These are phyloP conservation scores for Chrysanthemum seticuspe DNA, from an alignment of 129 eudicot genomes.

Conservation along the genomic window DNA sequence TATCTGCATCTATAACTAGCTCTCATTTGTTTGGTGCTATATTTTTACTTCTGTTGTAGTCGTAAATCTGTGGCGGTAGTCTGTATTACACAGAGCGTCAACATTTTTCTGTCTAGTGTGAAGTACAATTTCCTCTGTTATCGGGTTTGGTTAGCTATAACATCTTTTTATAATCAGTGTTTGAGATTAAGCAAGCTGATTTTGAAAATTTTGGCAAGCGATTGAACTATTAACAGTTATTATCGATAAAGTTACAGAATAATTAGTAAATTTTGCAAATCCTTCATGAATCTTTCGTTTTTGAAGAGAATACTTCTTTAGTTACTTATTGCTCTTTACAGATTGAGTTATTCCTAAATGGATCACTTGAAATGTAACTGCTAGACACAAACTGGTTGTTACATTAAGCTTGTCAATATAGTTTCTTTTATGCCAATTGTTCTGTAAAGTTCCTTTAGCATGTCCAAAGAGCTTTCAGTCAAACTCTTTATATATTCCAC, in stretches of 20 bases:
- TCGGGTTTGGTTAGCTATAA: too few relatives aligned
- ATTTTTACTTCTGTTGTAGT: slow-evolving; percentile 17
- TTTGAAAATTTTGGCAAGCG: slow-evolving; percentile 11
- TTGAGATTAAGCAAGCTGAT: slow-evolving; percentile 8
- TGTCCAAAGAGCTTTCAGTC: slow-evolving; percentile 8
- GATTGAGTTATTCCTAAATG: slow-evolving; percentile 11
- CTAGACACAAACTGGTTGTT: neutral
- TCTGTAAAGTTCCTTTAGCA: slow-evolving; percentile 4
- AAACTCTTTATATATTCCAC: neutral
- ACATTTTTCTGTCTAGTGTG: too few relatives aligned
- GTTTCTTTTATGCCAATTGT: slow-evolving; percentile 4
- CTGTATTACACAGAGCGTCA: too few relatives aligned
- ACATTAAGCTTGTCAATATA: slow-evolving; percentile 5
- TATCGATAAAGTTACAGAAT: neutral
- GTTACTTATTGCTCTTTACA: neutral
- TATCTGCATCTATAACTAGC: slow-evolving; percentile 11
- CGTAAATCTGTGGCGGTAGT: neutral
- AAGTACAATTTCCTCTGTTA: too few relatives aligned
- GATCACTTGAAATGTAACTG: slow-evolving; percentile 16
- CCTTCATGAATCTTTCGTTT: too few relatives aligned
- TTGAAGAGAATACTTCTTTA: slow-evolving; percentile 3
- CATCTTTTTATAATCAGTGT: neutral
- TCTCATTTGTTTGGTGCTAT: neutral
- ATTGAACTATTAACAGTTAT: neutral
- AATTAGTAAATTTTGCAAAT: neutral